A percentile compares a stretch with the other conserved stretches of the same genome.
phyloP scores from a whole-genome alignment of 306 rosid genomes.

The Quercus variabilis region DNA sequence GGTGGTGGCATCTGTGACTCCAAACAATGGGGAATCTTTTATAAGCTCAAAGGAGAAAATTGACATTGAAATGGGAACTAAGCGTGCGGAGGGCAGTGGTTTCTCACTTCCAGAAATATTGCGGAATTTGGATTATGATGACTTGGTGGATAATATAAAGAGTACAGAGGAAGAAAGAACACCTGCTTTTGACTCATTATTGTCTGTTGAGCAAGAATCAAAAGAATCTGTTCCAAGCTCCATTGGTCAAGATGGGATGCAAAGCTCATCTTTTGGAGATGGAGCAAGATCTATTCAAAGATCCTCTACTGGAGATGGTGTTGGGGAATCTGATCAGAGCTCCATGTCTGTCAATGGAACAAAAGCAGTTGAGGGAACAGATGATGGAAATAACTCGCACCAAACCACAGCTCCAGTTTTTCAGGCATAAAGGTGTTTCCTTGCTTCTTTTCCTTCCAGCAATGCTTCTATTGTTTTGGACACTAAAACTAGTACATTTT shows the following conservation, averaged over 20 bases:
- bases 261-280: slow-evolving; percentile 25
- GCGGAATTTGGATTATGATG: slow-evolving; percentile 51
- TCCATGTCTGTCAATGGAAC: slow-evolving; percentile 20
- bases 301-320: slow-evolving; percentile 23
- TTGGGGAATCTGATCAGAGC: slow-evolving; percentile 36
- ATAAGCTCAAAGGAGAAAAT: slow-evolving; percentile 61
- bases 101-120: slow-evolving; percentile 58
- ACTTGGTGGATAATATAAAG: slow-evolving; percentile 44
- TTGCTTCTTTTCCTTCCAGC: neutral
- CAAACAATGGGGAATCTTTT: slow-evolving; percentile 37
- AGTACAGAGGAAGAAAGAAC: slow-evolving; percentile 42
- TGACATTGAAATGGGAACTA: slow-evolving; percentile 81
- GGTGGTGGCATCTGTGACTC: slow-evolving; percentile 32
- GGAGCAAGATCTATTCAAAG: slow-evolving; percentile 23
- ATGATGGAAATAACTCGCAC: slow-evolving; percentile 22
- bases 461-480: neutral
- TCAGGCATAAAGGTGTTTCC: slow-evolving; percentile 52
- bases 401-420: slow-evolving; percentile 34
- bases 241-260: slow-evolving; percentile 29
- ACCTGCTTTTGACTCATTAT: slow-evolving; percentile 40
- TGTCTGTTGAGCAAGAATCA: slow-evolving; percentile 44
- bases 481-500: neutral
- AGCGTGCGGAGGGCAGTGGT: slow-evolving; percentile 38
- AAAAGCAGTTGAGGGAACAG: slow-evolving; percentile 20
- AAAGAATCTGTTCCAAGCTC: slow-evolving; percentile 39